These are phyloP conservation scores for Cryomyces minteri DNA, from an alignment of 495 filamentous ascomycete genomes.

Conservation along the genomic window DNA sequence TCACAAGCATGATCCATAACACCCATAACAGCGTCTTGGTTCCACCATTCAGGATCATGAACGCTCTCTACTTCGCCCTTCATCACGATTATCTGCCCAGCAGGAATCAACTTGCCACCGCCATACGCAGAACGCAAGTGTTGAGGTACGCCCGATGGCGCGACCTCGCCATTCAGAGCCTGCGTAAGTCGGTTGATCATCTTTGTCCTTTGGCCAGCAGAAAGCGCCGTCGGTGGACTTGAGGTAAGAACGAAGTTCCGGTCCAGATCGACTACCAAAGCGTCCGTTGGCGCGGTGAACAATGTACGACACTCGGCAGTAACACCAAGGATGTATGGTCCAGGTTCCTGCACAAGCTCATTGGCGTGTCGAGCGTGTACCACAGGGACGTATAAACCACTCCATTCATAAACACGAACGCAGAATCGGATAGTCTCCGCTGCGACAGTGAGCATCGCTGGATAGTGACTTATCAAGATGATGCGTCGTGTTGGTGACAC, in stretches of 20 bases:
- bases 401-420: slow-evolving; percentile 97
- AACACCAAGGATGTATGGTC: slow-evolving; percentile 92
- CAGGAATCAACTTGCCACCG: slow-evolving; percentile 89
- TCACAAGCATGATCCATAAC: slow-evolving; percentile 98
- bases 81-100: slow-evolving; percentile 98
- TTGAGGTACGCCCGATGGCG: slow-evolving; percentile 83
- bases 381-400: slow-evolving; percentile 89
- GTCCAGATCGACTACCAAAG: slow-evolving; percentile 86
- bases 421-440: slow-evolving; percentile 89
- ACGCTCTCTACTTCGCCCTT: slow-evolving; percentile 91
- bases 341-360: slow-evolving; percentile 90
- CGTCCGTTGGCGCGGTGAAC: slow-evolving; percentile 87
- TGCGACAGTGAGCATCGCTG: slow-evolving; percentile 94
- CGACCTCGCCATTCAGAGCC: slow-evolving; percentile 78
- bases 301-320: slow-evolving; percentile 89
- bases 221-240: slow-evolving; percentile 79
- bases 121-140: slow-evolving; percentile 92
- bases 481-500: slow-evolving; percentile 92
- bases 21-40: slow-evolving; percentile 83
- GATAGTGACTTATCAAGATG: slow-evolving; percentile 95
- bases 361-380: slow-evolving; percentile 93
- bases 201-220: slow-evolving; percentile 76
- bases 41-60: slow-evolving; percentile 96
- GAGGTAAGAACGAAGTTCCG: slow-evolving; percentile 96
- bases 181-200: slow-evolving; percentile 87